Evolutionary conservation across 2,329 filamentous ascomycete species (phyloP), one percentile per base, ranked within the genome.

Genomic region (Byssochlamys sp.): DNA sequence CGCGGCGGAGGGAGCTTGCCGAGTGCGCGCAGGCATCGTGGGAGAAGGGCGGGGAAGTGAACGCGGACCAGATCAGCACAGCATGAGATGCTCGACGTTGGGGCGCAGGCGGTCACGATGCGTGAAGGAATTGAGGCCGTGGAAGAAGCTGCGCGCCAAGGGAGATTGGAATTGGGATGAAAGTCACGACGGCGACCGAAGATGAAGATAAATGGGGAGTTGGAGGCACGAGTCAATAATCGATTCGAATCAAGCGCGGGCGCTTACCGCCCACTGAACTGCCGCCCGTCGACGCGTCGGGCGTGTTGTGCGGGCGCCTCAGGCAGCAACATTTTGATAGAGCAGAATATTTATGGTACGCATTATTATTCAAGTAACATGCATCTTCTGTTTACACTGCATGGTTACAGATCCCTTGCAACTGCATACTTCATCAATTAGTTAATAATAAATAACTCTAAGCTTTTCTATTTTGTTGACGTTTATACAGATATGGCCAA

Each of bases 21-120:
- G 72, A 67, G 70, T 74, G 71, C 73, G 73, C 71, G 73, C 68
- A 65, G 72, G 73, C 73, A 75, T 76, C 59, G 65, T 75, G 64
- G 65, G 55, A 57, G 35, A 54, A 57, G 57, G 58, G 59, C 59
- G 59, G 59, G 59, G 59, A 59, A 57, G 39, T 55, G 56, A 55
- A 57, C 55, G 58, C 54, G 52, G 54, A 29, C 29, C 29, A 33
- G 57, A 29, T 60, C 55, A 60, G 59, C 54, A 33, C 52, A 60
- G 52, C 59, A 60, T 60, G 26, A 57, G 59, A 60, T 52, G 31
- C 51, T 49, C 19, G 55, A 25, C 14, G 52, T n/a, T 19, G 26
- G 29, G 28, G 52, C 26, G 52, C 26, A 6, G 28, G 27, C 7
- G 52, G 3, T 2, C 14, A 7, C 5, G 52, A 53, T 14, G 29